Evolutionary conservation across 148 eudicot genomes (phyloP).

Genomic region (Silene uniflora): DNA sequence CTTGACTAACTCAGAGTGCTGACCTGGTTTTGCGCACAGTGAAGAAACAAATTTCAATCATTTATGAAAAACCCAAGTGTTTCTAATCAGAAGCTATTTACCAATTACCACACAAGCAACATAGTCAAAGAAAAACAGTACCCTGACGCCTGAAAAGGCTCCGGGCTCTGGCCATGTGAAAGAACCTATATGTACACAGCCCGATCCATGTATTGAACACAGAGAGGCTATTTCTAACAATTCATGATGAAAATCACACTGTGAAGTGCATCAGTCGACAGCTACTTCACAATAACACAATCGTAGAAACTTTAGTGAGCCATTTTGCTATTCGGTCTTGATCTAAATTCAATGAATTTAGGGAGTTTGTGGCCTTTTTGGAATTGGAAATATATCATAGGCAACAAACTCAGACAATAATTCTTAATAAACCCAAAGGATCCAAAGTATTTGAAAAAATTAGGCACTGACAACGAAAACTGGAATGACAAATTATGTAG

Average conservation of each 20-base stretch:
- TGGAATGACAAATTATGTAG: not conserved
- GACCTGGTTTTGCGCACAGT: slow-evolving; percentile 31
- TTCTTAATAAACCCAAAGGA: not conserved
- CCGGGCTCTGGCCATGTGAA: too few relatives aligned
- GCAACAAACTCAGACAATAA: not conserved
- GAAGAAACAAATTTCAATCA: not conserved
- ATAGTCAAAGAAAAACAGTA: not conserved
- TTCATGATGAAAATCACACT: too few relatives aligned
- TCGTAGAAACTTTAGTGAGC: not conserved
- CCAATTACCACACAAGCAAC: not conserved
- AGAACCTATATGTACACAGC: too few relatives aligned
- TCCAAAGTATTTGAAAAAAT: not conserved
- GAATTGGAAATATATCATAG: not conserved
- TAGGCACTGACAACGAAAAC: not conserved
- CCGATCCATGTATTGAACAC: too few relatives aligned
- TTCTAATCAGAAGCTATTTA: not conserved
- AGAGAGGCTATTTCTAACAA: too few relatives aligned
- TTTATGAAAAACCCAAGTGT: not conserved
- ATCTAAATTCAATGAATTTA: not conserved
- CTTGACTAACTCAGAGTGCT: slow-evolving; percentile 56
- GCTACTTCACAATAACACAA: too few relatives aligned
- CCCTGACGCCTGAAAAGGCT: too few relatives aligned
- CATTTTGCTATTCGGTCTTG: not conserved
- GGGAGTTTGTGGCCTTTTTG: not conserved
- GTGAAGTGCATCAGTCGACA: too few relatives aligned